phyloP scores from a whole-genome alignment of 257 asterid species.

The Capsicum pubescens region DNA sequence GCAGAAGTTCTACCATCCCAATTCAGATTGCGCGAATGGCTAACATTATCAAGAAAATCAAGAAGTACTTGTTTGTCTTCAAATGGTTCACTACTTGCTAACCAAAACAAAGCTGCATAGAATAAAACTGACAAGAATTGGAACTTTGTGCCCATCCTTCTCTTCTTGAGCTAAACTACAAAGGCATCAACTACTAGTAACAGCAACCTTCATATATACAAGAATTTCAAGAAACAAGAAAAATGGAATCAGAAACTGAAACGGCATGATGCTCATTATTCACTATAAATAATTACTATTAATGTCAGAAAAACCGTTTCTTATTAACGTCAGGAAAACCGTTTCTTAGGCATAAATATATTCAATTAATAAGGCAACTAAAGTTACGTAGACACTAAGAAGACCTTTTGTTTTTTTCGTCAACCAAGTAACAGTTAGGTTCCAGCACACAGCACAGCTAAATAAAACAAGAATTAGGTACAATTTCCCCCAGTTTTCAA shows the following conservation, averaged over 20 bases:
- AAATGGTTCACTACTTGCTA: constrained; percentile 62
- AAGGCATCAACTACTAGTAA: not conserved
- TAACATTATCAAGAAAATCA: constrained; percentile 54
- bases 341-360: constrained; percentile 22
- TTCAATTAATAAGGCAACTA: constrained; percentile 6
- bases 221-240: not conserved
- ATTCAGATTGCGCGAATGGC: constrained; percentile 57
- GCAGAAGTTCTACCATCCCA: constrained; percentile 69
- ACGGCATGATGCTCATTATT: not conserved
- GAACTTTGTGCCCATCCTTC: constrained; percentile 57
- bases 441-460: not conserved
- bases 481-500: not conserved
- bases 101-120: constrained; percentile 38
- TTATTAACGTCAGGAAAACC: no score
- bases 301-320: constrained; percentile 21
- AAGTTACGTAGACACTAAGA: constrained; percentile 15
- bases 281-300: constrained; percentile 25
- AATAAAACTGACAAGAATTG: constrained; percentile 44
- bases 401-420: not conserved
- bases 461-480: not conserved
- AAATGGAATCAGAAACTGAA: constrained; percentile 10
- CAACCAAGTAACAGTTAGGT: constrained; percentile 27
- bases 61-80: constrained; percentile 83
- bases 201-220: constrained; percentile 15
- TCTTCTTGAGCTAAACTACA: constrained; percentile 30